Base-by-base conservation (phyloP, 768 basidiomycete species). In the Boletus rubescentipes region DNA sequence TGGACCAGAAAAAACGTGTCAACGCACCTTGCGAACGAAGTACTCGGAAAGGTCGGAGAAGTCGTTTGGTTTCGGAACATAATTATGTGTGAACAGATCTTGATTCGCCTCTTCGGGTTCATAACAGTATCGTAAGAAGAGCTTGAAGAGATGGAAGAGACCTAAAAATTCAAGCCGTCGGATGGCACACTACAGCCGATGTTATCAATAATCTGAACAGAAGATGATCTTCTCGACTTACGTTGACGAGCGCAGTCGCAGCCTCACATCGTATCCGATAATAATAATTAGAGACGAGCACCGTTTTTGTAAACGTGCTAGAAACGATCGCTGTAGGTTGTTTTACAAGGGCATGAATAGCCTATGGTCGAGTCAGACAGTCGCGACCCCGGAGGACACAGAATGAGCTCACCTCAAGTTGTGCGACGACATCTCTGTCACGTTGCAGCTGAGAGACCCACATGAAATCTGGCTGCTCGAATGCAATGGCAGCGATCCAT, bases 381-480 rank as follows among this genome's bases (percentile, higher is more conserved):
- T 18, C 16, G n/a, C n/a, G 21, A 40, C n/a, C n/a, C 2, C 7
- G 10, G 15, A 37, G 15, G 23, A 51, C 39, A 31, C 16, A n/a
- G 15, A 48, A 31, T 32, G 26, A 38, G 69, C 85, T 63, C 60
- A 92, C 96, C 86, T 98, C 95, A 14, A 98, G 77, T 70, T 99
- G 97, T 2, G 96, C 97, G 20, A 98, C 88, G 35, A 99, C 95
- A 72, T 99, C 97, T 57, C 93, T 78, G 71, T 99, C 97, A 51
- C 94, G 79, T 72, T 96, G 93, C 46, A 99, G 75, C 68, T 98
- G 97, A 37, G 88, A 92, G 20, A 96, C 90, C 94, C 95, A 99
- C 92, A 96, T 96, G 65, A 94, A 98, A 75, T 95, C 94, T 39
- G 92, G 93, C 73, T 98, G 93, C 46, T 95, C 90, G 59, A 96